A percentile compares a stretch with the other conserved stretches of the same genome.
These are phyloP conservation scores for Ustilago nuda DNA, from an alignment of 1,284 basidiomycete genomes.

Conservation along the genomic window DNA sequence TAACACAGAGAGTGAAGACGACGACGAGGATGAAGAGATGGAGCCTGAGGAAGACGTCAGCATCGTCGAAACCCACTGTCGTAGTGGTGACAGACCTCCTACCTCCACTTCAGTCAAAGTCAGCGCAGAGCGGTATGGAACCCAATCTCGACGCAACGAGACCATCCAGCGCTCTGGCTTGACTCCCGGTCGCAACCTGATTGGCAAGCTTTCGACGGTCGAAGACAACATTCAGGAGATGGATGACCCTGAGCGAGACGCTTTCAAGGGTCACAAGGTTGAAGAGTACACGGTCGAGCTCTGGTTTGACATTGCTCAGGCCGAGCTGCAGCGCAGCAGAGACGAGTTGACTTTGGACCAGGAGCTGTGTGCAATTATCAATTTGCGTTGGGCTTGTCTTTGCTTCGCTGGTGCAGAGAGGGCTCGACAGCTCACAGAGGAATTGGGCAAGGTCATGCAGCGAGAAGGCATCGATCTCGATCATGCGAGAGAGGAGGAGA, in stretches of 20 bases:
- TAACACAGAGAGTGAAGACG: background rate
- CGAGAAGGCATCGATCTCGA: constrained; percentile 42
- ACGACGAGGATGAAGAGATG: constrained; percentile 20
- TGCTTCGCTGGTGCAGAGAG: constrained; percentile 47
- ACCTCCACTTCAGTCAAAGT: background rate
- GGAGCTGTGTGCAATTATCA: constrained; percentile 43
- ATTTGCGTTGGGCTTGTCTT: constrained; percentile 46
- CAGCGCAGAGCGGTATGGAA: constrained; percentile 23
- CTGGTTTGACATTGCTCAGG: constrained; percentile 47
- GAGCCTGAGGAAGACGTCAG: constrained; percentile 32
- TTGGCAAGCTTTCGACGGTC: constrained; percentile 38
- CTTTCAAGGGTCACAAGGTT: constrained; percentile 33
- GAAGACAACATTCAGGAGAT: constrained; percentile 43
- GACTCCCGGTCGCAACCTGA: constrained; percentile 21
- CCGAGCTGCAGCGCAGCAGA: constrained; percentile 29
- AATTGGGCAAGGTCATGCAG: constrained; percentile 43
- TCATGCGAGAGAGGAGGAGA: constrained; percentile 38
- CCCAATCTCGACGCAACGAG: constrained; percentile 19
- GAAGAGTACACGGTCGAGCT: constrained; percentile 42
- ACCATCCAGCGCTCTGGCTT: background rate
- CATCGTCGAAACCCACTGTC: constrained; percentile 13
- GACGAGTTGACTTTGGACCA: constrained; percentile 42
- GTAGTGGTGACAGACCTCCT: background rate
- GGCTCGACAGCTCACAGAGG: constrained; percentile 38
- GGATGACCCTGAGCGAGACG: constrained; percentile 36